Base-by-base conservation (phyloP, 495 filamentous ascomycete genomes). In the Daldinia bambusicola region DNA sequence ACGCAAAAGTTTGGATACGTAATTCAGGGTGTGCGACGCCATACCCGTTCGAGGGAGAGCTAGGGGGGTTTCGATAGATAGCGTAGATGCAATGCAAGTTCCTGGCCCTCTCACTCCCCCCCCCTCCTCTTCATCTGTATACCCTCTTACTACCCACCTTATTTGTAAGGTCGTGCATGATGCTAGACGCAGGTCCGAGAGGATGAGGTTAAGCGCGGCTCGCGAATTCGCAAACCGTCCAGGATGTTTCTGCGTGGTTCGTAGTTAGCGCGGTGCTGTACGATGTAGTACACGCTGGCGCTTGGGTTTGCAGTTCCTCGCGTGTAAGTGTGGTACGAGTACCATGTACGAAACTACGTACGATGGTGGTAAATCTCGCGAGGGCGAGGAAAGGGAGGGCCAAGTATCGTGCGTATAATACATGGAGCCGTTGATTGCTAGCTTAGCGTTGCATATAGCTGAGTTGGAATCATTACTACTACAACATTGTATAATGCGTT, bases 191-290 rank as follows among this genome's bases (percentile, higher is more conserved):
- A 74, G 71, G 71, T 74, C 71, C 71, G 45, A 74, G 71, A 70
- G 67, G 71, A 74, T 74, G 67, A 60, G 71, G 71, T 70, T 74
- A 74, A 67, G 71, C 71, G 67, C 71, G 62, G 71, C 71, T 74
- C 63, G 63, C 63, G 38, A 74, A 40, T 60, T 70, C 61, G 45
- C 67, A 70, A 60, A 52, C 61, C 36, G 48, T 38, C 63, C 37
- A 71, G 71, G 71, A 48, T 66, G 1, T 66, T 55, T 55, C 43
- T 26, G 18, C 55, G 58, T 66, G 60, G 63, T 55, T 51, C 59
- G 55, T 64, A 50, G 37, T 67, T 74, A 74, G 67, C 67, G 71
- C 67, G 58, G 41, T 51, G 58, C 55, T 14, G 16, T 56, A 16
- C 32, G 31, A 53, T 53, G 45, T 65, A 66, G 65, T 51, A 67